Conservation (phyloP, 202 grass and related monocot genomes). For the Tripidium arundinaceum region DNA sequence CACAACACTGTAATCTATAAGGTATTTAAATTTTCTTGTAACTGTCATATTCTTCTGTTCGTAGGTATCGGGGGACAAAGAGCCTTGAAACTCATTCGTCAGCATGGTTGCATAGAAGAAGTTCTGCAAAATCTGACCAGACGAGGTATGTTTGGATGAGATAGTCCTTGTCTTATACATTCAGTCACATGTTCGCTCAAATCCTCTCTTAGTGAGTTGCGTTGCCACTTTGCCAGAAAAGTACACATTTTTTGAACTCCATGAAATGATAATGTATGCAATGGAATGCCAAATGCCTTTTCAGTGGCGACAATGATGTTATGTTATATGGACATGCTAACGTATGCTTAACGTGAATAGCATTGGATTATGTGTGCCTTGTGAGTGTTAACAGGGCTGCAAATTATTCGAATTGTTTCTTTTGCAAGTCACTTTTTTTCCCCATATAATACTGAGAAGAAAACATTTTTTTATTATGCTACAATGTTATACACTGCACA, state of each 20-base stretch:
- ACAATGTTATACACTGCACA: too few species aligned
- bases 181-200: too few species aligned
- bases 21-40: slow-evolving; percentile 1
- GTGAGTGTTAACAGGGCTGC: not conserved
- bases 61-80: slow-evolving; percentile 93
- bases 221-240: too few species aligned
- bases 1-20: slow-evolving; percentile 3
- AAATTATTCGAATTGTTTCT: not conserved
- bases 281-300: too few species aligned
- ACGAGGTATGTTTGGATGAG: too few species aligned
- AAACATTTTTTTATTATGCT: not conserved
- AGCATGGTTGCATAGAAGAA: slow-evolving; percentile 72
- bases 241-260: not conserved
- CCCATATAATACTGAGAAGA: not conserved
- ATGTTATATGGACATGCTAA: too few species aligned
- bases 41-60: not conserved
- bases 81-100: slow-evolving; percentile 84
- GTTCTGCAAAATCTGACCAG: too few species aligned
- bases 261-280: too few species aligned
- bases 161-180: too few species aligned
- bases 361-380: not conserved
- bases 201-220: too few species aligned
- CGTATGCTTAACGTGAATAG: too few species aligned
- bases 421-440: not conserved
- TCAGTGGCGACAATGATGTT: too few species aligned